Percentiles rank a stretch among this genome's conserved stretches.
phyloP scores from a whole-genome alignment of 2,329 filamentous ascomycete species.

The Alternaria consortialis region DNA sequence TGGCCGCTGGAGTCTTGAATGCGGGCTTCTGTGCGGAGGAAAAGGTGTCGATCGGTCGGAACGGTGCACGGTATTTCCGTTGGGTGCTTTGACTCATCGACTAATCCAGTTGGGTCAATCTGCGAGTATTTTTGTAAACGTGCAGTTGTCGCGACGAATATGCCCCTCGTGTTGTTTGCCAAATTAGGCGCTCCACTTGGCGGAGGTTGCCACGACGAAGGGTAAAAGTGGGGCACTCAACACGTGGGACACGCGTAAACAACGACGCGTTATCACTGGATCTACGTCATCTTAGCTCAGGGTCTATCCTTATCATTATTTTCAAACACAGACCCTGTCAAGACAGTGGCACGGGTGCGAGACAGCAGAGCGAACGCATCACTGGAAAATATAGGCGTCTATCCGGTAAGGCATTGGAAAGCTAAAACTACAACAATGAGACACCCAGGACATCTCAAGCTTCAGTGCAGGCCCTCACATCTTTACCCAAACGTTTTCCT shows the following conservation, averaged over 20 bases:
- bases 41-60: conserved; percentile 46
- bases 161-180: conserved; percentile 19
- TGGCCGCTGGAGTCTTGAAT: conserved; percentile 23
- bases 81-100: conserved; percentile 37
- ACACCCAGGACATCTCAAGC: background rate
- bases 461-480: background rate
- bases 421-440: background rate
- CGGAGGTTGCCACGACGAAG: conserved; percentile 17
- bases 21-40: conserved; percentile 45
- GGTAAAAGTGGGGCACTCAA: conserved; percentile 1
- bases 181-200: conserved; percentile 6
- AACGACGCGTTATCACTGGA: conserved; percentile 18
- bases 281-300: background rate
- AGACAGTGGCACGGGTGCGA: background rate
- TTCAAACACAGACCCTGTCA: background rate
- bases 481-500: background rate
- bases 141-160: background rate
- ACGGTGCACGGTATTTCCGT: conserved; percentile 43
- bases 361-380: background rate
- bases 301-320: background rate
- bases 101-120: conserved; percentile 1
- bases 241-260: conserved; percentile 17
- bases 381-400: no score
- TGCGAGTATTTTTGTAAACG: background rate
- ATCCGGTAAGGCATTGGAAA: no score